phyloP scores from a whole-genome alignment of 495 filamentous ascomycete species.

The Neurospora sp. region DNA sequence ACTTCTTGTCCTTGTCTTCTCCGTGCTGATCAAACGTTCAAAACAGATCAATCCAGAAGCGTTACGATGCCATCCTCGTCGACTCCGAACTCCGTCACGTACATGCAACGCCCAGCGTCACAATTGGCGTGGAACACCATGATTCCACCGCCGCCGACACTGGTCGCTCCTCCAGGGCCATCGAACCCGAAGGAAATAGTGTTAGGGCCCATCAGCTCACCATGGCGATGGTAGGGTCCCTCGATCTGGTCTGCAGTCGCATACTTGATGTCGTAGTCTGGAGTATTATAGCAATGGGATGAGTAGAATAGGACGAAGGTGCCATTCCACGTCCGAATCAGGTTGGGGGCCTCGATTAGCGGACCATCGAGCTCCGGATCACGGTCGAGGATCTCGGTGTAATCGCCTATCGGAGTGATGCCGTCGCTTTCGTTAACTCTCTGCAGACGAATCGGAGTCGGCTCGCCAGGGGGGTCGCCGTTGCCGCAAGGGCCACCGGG shows the following conservation, averaged over 20 bases:
- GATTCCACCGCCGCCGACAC: conserved; percentile 16
- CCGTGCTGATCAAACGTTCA: background rate
- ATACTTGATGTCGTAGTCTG: conserved; percentile 44
- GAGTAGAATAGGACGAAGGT: conserved; percentile 53
- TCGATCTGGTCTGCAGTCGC: conserved; percentile 36
- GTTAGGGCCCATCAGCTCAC: conserved; percentile 21
- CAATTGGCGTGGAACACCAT: conserved; percentile 44
- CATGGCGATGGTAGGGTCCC: conserved; percentile 35
- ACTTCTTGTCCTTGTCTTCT: background rate
- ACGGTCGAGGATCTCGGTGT: conserved; percentile 46
- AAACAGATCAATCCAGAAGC: background rate
- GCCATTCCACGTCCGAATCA: conserved; percentile 36
- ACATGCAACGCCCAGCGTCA: conserved; percentile 25
- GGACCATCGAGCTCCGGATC: conserved; percentile 40
- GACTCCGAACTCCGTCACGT: conserved; percentile 3
- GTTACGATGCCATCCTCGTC: background rate
- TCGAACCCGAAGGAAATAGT: conserved; percentile 26
- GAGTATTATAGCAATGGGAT: conserved; percentile 43
- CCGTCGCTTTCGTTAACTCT: conserved; percentile 38
- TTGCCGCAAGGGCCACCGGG: conserved; percentile 48
- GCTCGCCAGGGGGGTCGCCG: conserved; percentile 31
- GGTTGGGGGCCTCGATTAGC: conserved; percentile 49
- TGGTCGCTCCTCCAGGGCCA: conserved; percentile 33
- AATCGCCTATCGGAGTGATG: conserved; percentile 38
- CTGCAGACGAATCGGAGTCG: conserved; percentile 52